Conservation (phyloP, 1,139 yeast species). For the Magnusiomyces tetraspermus region DNA sequence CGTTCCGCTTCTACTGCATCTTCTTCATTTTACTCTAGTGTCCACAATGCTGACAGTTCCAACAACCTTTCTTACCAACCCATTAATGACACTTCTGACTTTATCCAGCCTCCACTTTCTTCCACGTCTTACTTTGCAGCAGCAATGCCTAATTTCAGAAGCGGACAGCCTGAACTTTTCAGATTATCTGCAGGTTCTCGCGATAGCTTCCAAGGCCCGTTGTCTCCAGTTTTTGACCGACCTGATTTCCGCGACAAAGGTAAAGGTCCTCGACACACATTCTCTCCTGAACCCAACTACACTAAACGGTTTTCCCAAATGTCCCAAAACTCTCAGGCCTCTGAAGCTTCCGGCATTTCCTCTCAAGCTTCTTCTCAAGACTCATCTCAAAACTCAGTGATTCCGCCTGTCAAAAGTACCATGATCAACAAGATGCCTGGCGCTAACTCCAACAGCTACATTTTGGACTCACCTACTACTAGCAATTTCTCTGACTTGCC, state of each 20-base stretch:
- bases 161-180: too few species aligned
- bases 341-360: conserved; percentile 2
- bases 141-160: too few species aligned
- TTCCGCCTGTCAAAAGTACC: neutral
- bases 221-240: too few species aligned
- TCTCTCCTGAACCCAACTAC: neutral
- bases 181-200: too few species aligned
- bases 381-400: neutral
- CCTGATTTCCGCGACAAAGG: neutral
- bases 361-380: conserved; percentile 5
- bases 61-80: neutral
- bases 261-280: neutral
- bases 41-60: neutral
- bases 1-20: neutral
- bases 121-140: too few species aligned
- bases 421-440: neutral
- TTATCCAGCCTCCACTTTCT: neutral
- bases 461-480: conserved; percentile 4
- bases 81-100: neutral
- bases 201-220: too few species aligned
- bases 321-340: neutral
- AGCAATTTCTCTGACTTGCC: neutral
- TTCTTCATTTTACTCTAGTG: neutral
- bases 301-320: neutral
- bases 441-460: conserved; percentile 1